phyloP scores from a whole-genome alignment of 345 rosid genomes.

The Melaleuca alternifolia region DNA sequence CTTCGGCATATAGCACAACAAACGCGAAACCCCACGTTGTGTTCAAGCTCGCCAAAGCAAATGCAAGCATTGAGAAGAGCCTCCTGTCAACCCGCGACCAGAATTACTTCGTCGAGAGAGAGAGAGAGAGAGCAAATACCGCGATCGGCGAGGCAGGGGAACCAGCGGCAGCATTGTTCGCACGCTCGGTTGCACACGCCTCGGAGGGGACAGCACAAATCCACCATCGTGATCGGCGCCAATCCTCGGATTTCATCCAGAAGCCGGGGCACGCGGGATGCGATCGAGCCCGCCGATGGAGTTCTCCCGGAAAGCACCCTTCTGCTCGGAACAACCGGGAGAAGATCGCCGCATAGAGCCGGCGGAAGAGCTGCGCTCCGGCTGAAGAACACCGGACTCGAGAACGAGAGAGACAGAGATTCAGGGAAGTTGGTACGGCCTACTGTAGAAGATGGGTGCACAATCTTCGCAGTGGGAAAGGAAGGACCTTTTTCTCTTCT shows the following conservation, averaged over 20 bases:
- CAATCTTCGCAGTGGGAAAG: background rate
- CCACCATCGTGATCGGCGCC: conserved; percentile 15
- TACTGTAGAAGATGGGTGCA: background rate
- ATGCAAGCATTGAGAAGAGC: background rate
- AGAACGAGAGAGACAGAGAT: background rate
- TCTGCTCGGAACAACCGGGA: background rate
- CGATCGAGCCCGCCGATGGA: background rate
- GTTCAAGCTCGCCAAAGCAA: background rate
- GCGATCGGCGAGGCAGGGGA: conserved; percentile 72
- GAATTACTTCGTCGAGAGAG: background rate
- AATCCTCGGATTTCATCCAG: background rate
- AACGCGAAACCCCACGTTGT: background rate
- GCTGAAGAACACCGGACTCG: background rate
- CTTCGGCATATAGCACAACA: background rate
- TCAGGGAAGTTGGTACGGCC: background rate
- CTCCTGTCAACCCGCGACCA: background rate
- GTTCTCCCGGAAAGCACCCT: background rate
- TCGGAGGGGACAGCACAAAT: conserved; percentile 19
- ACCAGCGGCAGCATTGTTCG: conserved; percentile 18
- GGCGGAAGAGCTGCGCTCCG: background rate
- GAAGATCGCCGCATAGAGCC: background rate
- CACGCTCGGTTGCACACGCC: conserved; percentile 13
- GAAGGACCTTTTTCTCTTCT: background rate
- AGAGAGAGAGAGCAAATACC: conserved; percentile 12
- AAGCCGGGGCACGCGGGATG: background rate